Base-by-base conservation (phyloP, 257 asterid species). In the Oldenlandia corymbosa region DNA sequence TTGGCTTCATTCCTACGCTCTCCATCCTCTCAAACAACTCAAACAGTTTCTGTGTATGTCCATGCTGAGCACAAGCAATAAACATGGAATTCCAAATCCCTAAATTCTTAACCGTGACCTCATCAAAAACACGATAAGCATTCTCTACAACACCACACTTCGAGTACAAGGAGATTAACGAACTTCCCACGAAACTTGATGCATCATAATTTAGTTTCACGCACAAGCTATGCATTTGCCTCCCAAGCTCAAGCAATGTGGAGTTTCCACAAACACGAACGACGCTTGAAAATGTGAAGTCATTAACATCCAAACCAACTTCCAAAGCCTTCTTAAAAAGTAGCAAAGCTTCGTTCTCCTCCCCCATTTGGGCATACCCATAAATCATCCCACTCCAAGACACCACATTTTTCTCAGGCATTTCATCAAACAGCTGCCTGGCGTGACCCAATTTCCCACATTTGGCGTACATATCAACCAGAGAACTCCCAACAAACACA, bases 301-400 rank as follows among this genome's bases (percentile, higher is more conserved):
- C 96, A 73, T 91, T 86, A 39, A 85, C 94, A 58, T 72, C 79
- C 75, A 86, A 53, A 37, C 75, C 80, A 48, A 75, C 82, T 48
- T 61, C 69, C 60, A 88, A 57, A 1, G 96, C 96, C 53, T 34
- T 69, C 79, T 84, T 88, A 42, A 91, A 88, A 42, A 91, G 88
- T 59, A 52, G 58, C 76, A 89, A 69, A 54, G 91, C 96, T 75
- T 86, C 91, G n/a, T 75, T 81, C 11, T 76, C 85, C 70, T 86
- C 84, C 34, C 91, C 96, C 73, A 73, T 60, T 63, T 84, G 90
- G 11, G 90, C 81, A 57, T 88, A 91, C 53, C 97, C 95, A 45
- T 82, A 80, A 53, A 88, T 88, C 88, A 91, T 81, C 53, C 90
- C 88, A 68, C 83, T 88, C 98, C 96, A 91, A 2, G 97, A 81